Evolutionary conservation across 257 asterid species (phyloP).

Genomic region (Fraxinus pennsylvanica): DNA sequence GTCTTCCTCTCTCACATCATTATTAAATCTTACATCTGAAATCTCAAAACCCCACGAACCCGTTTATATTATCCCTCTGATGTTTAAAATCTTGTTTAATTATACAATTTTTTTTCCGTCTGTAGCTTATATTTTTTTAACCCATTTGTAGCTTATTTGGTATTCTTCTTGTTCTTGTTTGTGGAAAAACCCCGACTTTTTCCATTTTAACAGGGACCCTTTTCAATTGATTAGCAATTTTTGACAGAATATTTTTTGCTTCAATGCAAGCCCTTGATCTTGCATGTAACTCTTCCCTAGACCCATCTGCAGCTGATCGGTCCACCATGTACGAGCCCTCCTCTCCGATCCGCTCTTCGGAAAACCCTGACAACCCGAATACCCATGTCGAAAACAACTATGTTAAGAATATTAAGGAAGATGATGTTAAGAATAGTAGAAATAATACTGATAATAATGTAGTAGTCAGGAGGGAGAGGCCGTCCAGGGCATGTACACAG

Average conservation of each 20-base stretch:
- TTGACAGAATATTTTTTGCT: conserved; percentile 24
- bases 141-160: conserved; percentile 19
- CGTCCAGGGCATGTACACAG: conserved; percentile 94
- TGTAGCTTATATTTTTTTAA: conserved; percentile 20
- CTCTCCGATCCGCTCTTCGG: conserved; percentile 66
- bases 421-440: conserved; percentile 32
- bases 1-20: conserved; percentile 15
- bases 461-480: conserved; percentile 75
- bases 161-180: conserved; percentile 14
- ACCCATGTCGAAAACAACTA: conserved; percentile 32
- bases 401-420: conserved; percentile 30
- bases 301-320: conserved; percentile 44
- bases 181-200: conserved; percentile 33
- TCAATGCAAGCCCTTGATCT: conserved; percentile 59
- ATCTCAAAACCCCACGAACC: conserved; percentile 27
- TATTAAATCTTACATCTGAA: conserved; percentile 20
- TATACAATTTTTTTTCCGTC: conserved; percentile 16
- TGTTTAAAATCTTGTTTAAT: conserved; percentile 16
- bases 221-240: conserved; percentile 5
- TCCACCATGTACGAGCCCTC: conserved; percentile 45
- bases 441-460: conserved; percentile 38
- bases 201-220: background rate
- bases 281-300: conserved; percentile 37
- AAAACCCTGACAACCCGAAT: conserved; percentile 24
- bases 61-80: conserved; percentile 22